Conservation (phyloP, 495 filamentous ascomycete species). For the Lasiosphaeriaceae sp. region DNA sequence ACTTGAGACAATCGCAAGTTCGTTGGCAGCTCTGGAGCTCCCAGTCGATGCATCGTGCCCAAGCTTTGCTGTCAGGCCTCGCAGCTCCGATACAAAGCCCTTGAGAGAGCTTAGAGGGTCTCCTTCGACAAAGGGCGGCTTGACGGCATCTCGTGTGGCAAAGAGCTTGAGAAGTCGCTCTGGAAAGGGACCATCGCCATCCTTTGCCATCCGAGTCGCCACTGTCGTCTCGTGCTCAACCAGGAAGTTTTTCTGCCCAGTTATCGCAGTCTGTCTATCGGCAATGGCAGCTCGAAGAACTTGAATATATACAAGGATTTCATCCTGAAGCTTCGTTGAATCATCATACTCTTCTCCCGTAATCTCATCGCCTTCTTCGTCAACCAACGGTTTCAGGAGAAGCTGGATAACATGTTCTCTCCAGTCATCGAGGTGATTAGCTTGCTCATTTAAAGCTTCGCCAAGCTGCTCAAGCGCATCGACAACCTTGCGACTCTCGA, state of each 20-base stretch:
- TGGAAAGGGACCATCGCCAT: conserved; percentile 68
- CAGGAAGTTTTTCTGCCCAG: conserved; percentile 72
- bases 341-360: conserved; percentile 87
- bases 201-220: conserved; percentile 53
- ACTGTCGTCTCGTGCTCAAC: conserved; percentile 68
- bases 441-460: conserved; percentile 63
- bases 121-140: conserved; percentile 47
- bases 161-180: conserved; percentile 62
- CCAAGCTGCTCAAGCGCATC: conserved; percentile 36
- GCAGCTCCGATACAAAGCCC: conserved; percentile 63
- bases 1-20: conserved; percentile 56
- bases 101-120: conserved; percentile 55
- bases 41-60: conserved; percentile 57
- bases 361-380: conserved; percentile 70
- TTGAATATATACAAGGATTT: conserved; percentile 77
- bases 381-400: conserved; percentile 70
- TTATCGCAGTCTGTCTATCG: conserved; percentile 71
- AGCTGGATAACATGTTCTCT: conserved; percentile 64
- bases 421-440: conserved; percentile 66
- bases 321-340: conserved; percentile 79
- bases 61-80: conserved; percentile 58
- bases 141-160: conserved; percentile 49
- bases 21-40: conserved; percentile 58
- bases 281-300: conserved; percentile 69
- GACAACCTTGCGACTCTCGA: conserved; percentile 32